These are phyloP conservation scores for Microstegium vimineum DNA, from an alignment of 176 grass and related monocot species.

Conservation along the genomic window DNA sequence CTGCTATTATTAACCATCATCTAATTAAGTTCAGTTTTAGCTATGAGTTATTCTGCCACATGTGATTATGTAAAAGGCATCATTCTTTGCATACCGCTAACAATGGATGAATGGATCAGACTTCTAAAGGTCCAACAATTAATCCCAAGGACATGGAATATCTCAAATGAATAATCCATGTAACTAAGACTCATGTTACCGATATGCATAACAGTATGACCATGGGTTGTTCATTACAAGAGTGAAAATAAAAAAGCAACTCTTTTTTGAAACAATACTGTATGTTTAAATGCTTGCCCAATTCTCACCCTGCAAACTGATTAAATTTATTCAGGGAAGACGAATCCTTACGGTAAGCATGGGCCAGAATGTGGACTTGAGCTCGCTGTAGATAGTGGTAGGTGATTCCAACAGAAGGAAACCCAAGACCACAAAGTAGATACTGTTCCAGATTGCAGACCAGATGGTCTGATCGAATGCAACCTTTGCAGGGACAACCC, in stretches of 20 bases:
- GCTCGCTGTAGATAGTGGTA: slow-evolving; percentile 58
- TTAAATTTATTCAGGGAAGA: not conserved
- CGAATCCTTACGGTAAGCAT: slow-evolving; percentile 82
- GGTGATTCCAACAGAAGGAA: slow-evolving; percentile 83
- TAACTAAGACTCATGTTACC: not conserved
- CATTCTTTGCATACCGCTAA: not conserved
- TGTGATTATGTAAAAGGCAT: not conserved
- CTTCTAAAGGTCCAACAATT: not conserved
- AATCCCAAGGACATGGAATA: not conserved
- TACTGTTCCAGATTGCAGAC: slow-evolving; percentile 94
- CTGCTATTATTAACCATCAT: not conserved
- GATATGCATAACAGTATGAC: not conserved
- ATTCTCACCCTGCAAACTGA: not conserved
- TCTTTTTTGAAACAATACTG: no score
- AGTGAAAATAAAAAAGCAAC: not conserved
- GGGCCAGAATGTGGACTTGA: slow-evolving; percentile 88
- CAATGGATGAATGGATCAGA: not conserved
- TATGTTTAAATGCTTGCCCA: not conserved
- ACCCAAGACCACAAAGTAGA: slow-evolving; percentile 78
- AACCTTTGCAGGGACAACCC: slow-evolving; percentile 91
- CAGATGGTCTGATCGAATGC: slow-evolving; percentile 83
- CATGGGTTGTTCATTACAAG: not conserved
- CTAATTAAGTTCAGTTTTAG: not conserved
- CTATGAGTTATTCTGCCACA: not conserved
- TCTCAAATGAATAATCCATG: not conserved